Base-by-base conservation (phyloP, 352 stramenopile species). In the Globisporangium yorkense region DNA sequence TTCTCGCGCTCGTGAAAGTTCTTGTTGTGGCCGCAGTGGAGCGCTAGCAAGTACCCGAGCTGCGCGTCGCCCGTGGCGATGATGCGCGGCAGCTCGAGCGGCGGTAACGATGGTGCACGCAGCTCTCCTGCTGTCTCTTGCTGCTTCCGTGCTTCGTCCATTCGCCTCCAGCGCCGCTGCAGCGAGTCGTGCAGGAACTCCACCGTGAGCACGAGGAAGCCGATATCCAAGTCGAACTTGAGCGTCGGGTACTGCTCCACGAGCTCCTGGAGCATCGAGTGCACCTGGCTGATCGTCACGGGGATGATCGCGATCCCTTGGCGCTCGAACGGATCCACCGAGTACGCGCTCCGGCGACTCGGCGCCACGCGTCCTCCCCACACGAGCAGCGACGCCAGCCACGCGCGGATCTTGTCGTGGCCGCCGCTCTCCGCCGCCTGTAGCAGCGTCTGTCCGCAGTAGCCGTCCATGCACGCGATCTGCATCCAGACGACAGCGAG, bases 11-110 rank as follows among this genome's bases (percentile, higher is more conserved):
- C 81, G 40, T 77, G 72, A 44, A 89, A 94, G 57, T 90, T 89
- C 53, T 87, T 87, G 63, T 96, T 96, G 58, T 96, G 86, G 8
- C 84, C 86, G 44, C 86, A 96, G 50, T 90, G 86, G 12, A 96
- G 61, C 13, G 78, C 68, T 21, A 96, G 63, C 13, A 96, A 65
- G 7, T 62, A 74, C 5, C 84, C 86, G 10, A 87, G 56, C 12
- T 73, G 69, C 0, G 61, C 44, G 54, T 81, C 65, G 2, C 49
- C 54, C 3, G 65, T 78, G 37, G 66, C 56, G 27, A 76, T 74
- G 49, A 79, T 51, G 54, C 74, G 68, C 35, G 70, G 53, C 7
- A 68, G 20, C 9, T 66, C 54, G 3, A 44, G n/a, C 13, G 21
- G 51, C 58, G 31, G 65, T 66, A 10, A 56, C 54, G n/a, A 35